Percentiles rank a stretch among this genome's conserved stretches.
These are phyloP conservation scores for Podospora fimiseda DNA, from an alignment of 495 filamentous ascomycete genomes.

Conservation along the genomic window DNA sequence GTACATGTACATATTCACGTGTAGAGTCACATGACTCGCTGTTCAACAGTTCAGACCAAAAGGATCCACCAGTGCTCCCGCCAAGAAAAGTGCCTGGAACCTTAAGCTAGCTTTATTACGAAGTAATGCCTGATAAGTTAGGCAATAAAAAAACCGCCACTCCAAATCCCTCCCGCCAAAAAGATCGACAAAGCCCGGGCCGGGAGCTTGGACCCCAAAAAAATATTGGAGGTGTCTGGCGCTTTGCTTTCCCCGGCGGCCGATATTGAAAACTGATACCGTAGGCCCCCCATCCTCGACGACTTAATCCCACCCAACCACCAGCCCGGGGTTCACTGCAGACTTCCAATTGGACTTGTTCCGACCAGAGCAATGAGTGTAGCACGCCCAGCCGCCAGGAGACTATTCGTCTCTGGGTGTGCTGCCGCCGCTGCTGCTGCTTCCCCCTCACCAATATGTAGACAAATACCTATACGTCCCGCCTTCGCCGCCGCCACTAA, in stretches of 20 bases:
- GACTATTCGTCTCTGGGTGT: conserved; percentile 26
- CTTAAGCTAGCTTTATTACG: background rate
- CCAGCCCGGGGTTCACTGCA: too few species aligned
- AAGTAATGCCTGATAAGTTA: conserved; percentile 1
- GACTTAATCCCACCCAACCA: background rate
- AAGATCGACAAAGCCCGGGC: background rate
- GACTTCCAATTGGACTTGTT: background rate
- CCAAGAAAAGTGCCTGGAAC: background rate
- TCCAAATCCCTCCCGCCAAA: background rate
- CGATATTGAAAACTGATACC: too few species aligned
- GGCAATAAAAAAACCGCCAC: background rate
- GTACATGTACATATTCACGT: conserved; percentile 1
- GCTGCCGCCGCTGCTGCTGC: conserved; percentile 1
- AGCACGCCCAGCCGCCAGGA: conserved; percentile 29
- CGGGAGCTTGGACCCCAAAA: conserved; percentile 18
- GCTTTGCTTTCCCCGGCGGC: conserved; percentile 2
- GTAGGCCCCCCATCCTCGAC: too few species aligned
- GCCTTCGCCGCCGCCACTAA: conserved; percentile 11
- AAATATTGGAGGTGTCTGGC: conserved; percentile 11
- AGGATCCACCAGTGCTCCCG: background rate
- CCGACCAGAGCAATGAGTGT: conserved; percentile 26
- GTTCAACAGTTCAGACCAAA: background rate
- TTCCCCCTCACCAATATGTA: conserved; percentile 17
- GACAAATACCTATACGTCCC: too few species aligned
- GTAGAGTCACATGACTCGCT: background rate